A percentile compares a stretch with the other conserved stretches of the same genome.
Conservation (phyloP, 495 filamentous ascomycete species). For the Platismatia glauca region DNA sequence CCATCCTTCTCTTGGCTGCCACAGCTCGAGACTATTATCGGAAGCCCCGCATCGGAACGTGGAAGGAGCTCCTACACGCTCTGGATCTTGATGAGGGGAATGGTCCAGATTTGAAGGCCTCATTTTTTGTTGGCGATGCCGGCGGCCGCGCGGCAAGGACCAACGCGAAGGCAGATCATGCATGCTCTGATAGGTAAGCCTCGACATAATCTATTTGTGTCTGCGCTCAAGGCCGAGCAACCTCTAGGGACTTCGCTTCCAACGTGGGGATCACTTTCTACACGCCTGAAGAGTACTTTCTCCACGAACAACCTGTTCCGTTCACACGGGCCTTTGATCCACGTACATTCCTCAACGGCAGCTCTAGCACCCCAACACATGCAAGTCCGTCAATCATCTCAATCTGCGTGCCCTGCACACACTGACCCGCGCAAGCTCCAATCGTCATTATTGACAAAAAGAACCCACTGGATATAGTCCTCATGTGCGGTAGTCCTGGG, state of each 20-base stretch:
- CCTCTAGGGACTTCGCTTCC: conserved; percentile 58
- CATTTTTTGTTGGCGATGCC: conserved; percentile 88
- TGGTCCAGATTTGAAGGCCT: conserved; percentile 53
- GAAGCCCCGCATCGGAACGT: conserved; percentile 87
- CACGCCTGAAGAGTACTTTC: conserved; percentile 88
- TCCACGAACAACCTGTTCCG: conserved; percentile 51
- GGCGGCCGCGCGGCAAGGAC: conserved; percentile 44
- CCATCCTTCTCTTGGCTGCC: conserved; percentile 75
- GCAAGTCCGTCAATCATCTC: conserved; percentile 8
- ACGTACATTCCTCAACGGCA: conserved; percentile 35
- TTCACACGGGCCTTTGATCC: conserved; percentile 64
- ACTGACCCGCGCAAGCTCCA: conserved; percentile 14
- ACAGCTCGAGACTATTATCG: conserved; percentile 70
- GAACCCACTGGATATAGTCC: conserved; percentile 61
- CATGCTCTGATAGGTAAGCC: conserved; percentile 66
- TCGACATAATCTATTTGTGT: background rate
- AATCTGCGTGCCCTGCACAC: background rate
- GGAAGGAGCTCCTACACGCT: conserved; percentile 70
- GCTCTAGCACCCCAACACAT: conserved; percentile 24
- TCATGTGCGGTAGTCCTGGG: conserved; percentile 82
- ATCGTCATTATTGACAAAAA: conserved; percentile 55
- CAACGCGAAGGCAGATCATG: conserved; percentile 50
- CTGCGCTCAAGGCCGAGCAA: background rate
- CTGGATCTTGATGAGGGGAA: conserved; percentile 55
- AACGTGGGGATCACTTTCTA: conserved; percentile 73